Percentiles rank a stretch among this genome's conserved stretches.
These are phyloP conservation scores for Dictyostelium discoideum DNA, from an alignment of 78 protist species.

Conservation along the genomic window dicty_2.7 NC_007091.3:2797001-2797500, in stretches of 20 bases:
- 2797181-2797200: constrained; percentile 18
- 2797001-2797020: constrained; percentile 12
- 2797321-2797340: not conserved
- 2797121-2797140: constrained; percentile 64
- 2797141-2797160: constrained; percentile 78
- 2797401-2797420: constrained; percentile 23
- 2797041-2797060: constrained; percentile 28
- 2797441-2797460: constrained; percentile 41
- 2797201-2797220: constrained; percentile 25
- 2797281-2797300: constrained; percentile 67
- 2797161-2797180: constrained; percentile 52
- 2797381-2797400: constrained; percentile 61
- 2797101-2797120: constrained; percentile 76
- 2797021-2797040: constrained; percentile 29
- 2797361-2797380: constrained; percentile 28
- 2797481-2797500: constrained; percentile 57
- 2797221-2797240: constrained; percentile 3
- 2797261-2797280: constrained; percentile 56
- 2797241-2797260: constrained; percentile 24
- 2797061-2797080: constrained; percentile 34
- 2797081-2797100: constrained; percentile 59
- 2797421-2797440: constrained; percentile 59
- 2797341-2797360: constrained; percentile 54
- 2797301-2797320: constrained; percentile 73
- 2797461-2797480: constrained; percentile 61